Base-by-base conservation (phyloP, 495 filamentous ascomycete species). In the Penicillium simplicissimum region DNA sequence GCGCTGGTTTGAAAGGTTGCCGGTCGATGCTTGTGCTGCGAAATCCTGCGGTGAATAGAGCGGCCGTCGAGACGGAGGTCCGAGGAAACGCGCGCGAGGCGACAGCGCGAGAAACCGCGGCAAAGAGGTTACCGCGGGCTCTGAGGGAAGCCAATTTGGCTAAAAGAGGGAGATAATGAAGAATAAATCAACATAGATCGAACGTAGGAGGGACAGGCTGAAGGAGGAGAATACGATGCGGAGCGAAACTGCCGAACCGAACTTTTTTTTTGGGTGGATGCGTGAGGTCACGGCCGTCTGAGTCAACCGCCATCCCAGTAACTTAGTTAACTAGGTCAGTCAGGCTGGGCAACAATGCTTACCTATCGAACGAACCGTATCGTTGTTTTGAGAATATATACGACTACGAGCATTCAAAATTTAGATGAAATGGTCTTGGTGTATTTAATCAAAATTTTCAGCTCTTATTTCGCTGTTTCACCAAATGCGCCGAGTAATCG, bases 91-190 rank as follows among this genome's bases (percentile, higher is more conserved):
- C 61, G 40, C 62, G 49, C 57, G 55, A 51, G 49, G 62, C 42
- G 64, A 62, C 36, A 65, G 65, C 67, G 66, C 73, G 66, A 65
- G 64, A 67, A 65, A 68, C 67, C 52, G 64, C 71, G 62, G 62
- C 55, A 63, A 72, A 60, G 59, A 74, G 67, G 65, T 67, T 69
- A 66, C 74, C 68, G 68, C 70, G 62, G 57, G 68, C 61, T 25
- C 55, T 62, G 63, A 74, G 51, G 62, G 74, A 78, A 76, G 79
- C 79, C 79, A 81, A 80, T 59, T 71, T 81, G 76, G 64, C 67
- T 73, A 61, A 34, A 28, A 25, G 52, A 28, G 9, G 19, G 15
- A 10, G 13, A 31, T 23, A 43, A 34, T 25, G 43, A 25, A 47
- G 52, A 43, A 51, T 36, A 62, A 49, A 33, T 37, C 28, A 60